Percentiles rank a stretch among this genome's conserved stretches.
phyloP scores from a whole-genome alignment of 176 grass and related monocot species.

The Paspalum vaginatum region DNA sequence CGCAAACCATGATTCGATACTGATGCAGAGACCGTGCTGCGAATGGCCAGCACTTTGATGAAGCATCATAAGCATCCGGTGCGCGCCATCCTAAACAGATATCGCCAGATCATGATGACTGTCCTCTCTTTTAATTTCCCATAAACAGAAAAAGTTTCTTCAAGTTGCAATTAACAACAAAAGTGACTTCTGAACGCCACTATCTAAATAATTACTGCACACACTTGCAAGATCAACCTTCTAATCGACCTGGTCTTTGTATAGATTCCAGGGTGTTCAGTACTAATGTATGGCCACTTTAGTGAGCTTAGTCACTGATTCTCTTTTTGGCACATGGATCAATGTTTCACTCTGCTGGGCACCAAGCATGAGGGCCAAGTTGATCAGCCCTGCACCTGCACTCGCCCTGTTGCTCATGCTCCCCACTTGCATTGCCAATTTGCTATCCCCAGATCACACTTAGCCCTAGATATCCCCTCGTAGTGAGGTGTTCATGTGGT shows the following conservation, averaged over 20 bases:
- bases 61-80: neutral
- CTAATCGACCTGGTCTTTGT: neutral
- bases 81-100: neutral
- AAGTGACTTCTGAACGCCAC: neutral
- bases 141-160: neutral
- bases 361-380: conserved; percentile 23
- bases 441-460: conserved; percentile 43
- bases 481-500: conserved; percentile 37
- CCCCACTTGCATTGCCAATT: conserved; percentile 31
- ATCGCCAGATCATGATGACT: neutral
- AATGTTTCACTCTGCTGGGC: neutral
- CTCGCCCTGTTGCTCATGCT: conserved; percentile 4
- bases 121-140: neutral
- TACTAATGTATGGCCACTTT: neutral
- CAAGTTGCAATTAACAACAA: neutral
- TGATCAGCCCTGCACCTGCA: neutral
- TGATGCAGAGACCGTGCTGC: neutral
- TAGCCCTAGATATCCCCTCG: conserved; percentile 12
- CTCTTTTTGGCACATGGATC: conserved; percentile 41
- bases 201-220: neutral
- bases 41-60: neutral
- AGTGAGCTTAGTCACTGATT: conserved; percentile 1
- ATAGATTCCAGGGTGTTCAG: conserved; percentile 21
- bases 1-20: neutral
- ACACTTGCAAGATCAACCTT: conserved; percentile 34